Percentiles rank a stretch among this genome's conserved stretches.
These are phyloP conservation scores for Tetracentron sinense DNA, from an alignment of 164 flowering plant genomes.

Conservation along the genomic window DNA sequence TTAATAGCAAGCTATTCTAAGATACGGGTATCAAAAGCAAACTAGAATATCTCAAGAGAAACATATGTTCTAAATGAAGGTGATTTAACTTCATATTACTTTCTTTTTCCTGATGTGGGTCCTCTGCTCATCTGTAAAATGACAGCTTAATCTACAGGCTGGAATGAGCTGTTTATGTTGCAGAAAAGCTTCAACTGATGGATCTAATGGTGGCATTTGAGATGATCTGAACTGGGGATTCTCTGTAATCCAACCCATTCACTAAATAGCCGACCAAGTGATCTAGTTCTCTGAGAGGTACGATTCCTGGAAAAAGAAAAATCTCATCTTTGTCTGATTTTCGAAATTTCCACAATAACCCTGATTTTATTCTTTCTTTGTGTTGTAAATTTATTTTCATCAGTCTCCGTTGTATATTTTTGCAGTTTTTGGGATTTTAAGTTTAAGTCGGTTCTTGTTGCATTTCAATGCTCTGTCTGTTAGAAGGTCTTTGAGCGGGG, in stretches of 20 bases:
- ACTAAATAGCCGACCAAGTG: background rate
- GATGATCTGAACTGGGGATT: slow-evolving; percentile 21
- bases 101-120: slow-evolving; percentile 33
- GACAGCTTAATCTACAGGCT: slow-evolving; percentile 83
- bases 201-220: slow-evolving; percentile 19
- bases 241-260: slow-evolving; percentile 3
- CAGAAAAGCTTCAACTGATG: slow-evolving; percentile 23
- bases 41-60: background rate
- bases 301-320: slow-evolving; percentile 3
- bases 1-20: slow-evolving; percentile 1
- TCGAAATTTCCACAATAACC: background rate
- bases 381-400: too few relatives aligned
- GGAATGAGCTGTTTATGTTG: slow-evolving; percentile 49
- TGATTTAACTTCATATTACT: slow-evolving; percentile 12
- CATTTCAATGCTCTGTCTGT: background rate
- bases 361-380: background rate
- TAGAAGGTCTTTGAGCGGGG: slow-evolving; percentile 1
- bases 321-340: background rate
- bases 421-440: background rate
- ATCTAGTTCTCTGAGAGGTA: slow-evolving; percentile 20
- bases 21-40: slow-evolving; percentile 16
- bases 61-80: slow-evolving; percentile 9
- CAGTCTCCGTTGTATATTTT: too few relatives aligned
- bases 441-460: background rate
- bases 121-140: slow-evolving; percentile 28